These are phyloP conservation scores for Chlamydomonas reinhardtii DNA, from an alignment of 163 green algal species.

Conservation along the genomic window DNA sequence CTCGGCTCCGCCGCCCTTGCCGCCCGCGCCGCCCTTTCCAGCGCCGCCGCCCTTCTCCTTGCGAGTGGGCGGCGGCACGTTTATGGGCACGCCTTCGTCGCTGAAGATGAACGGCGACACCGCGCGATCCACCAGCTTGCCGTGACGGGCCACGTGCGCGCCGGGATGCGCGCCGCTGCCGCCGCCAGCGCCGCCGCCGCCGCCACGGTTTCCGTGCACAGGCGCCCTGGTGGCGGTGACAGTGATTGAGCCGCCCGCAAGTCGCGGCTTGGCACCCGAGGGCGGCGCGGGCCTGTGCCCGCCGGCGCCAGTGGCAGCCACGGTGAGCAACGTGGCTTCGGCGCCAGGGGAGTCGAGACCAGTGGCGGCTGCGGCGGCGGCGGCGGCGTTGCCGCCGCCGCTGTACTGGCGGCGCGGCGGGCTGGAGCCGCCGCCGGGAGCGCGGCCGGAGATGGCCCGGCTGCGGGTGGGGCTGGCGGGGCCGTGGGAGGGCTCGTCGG, in stretches of 20 bases:
- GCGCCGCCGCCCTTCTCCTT: background rate
- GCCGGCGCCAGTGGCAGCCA: too few species aligned
- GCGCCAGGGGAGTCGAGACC: background rate
- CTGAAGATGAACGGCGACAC: slow-evolving; percentile 40
- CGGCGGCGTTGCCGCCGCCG: background rate
- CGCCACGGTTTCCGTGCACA: too few species aligned
- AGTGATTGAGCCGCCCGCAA: slow-evolving; percentile 22
- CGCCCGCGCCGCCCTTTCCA: background rate
- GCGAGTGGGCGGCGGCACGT: background rate
- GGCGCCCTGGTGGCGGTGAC: slow-evolving; percentile 7
- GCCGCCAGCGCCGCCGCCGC: too few species aligned
- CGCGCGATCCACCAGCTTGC: slow-evolving; percentile 25
- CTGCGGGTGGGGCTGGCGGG: background rate
- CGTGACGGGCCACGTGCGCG: background rate
- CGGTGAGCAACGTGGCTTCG: background rate
- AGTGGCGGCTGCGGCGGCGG: background rate
- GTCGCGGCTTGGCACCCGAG: background rate
- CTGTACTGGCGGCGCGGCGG: background rate
- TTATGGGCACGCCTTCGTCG: slow-evolving; percentile 12
- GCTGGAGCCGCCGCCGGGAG: background rate
- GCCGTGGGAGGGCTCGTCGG: background rate
- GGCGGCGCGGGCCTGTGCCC: background rate
- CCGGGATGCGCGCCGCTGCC: too few species aligned
- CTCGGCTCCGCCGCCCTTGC: background rate
- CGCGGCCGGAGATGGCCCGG: background rate